phyloP scores from a whole-genome alignment of 495 filamentous ascomycete genomes.

The Neurospora sp. region DNA sequence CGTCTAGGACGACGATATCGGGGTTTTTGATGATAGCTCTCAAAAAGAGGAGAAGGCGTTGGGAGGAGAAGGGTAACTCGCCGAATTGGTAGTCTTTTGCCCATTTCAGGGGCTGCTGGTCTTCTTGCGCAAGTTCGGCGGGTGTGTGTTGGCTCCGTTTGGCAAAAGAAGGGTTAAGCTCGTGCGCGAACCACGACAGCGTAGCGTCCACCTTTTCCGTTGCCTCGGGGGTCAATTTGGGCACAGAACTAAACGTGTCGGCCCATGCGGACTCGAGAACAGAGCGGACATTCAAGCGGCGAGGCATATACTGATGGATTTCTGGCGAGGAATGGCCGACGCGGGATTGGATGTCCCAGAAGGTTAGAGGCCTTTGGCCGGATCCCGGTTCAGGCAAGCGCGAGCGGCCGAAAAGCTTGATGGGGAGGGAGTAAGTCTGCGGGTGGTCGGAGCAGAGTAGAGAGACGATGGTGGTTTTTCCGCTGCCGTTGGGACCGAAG shows the following conservation, averaged over 20 bases:
- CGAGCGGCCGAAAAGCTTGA: conserved; percentile 73
- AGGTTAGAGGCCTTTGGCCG: conserved; percentile 65
- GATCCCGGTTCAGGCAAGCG: conserved; percentile 58
- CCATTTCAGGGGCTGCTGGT: conserved; percentile 41
- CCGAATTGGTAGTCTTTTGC: conserved; percentile 62
- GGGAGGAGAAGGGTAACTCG: conserved; percentile 63
- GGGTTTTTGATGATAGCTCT: conserved; percentile 73
- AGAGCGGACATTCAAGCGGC: conserved; percentile 60
- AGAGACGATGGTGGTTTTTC: conserved; percentile 88
- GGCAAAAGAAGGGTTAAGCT: conserved; percentile 48
- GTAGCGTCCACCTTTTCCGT: conserved; percentile 50
- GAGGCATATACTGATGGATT: conserved; percentile 86
- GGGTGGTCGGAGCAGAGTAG: conserved; percentile 93
- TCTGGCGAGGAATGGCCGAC: conserved; percentile 91
- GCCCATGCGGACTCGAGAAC: conserved; percentile 79
- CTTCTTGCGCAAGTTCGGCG: not conserved
- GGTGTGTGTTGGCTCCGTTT: not conserved
- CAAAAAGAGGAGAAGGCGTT: conserved; percentile 77
- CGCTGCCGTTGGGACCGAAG: conserved; percentile 82
- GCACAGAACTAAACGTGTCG: conserved; percentile 68
- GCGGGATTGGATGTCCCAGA: conserved; percentile 83
- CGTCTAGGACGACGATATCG: conserved; percentile 85
- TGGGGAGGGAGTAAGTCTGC: conserved; percentile 80
- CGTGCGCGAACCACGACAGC: conserved; percentile 62
- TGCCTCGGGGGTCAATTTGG: conserved; percentile 46